phyloP scores from a whole-genome alignment of 805 yeast species.

The Wickerhamiella lipophila region DNA sequence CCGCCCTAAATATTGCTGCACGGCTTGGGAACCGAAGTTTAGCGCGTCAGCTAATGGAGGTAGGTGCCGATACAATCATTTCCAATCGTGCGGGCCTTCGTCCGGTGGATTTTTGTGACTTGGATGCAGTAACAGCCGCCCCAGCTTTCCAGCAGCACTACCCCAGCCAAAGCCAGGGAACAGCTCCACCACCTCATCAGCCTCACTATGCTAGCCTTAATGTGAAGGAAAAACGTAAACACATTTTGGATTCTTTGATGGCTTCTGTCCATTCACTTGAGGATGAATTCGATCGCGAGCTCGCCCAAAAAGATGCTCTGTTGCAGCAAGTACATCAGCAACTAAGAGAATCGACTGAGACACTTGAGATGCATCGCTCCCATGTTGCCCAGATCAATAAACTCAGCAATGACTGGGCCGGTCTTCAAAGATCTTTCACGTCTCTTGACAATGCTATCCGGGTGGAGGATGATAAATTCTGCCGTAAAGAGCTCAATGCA shows the following conservation, averaged over 20 bases:
- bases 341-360: slow-evolving; percentile 44
- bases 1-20: slow-evolving; percentile 86
- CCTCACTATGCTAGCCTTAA: not conserved
- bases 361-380: slow-evolving; percentile 24
- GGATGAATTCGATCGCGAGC: slow-evolving; percentile 46
- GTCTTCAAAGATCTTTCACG: slow-evolving; percentile 37
- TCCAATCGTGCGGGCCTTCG: slow-evolving; percentile 77
- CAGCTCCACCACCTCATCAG: not conserved
- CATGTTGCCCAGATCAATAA: slow-evolving; percentile 7
- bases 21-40: slow-evolving; percentile 71
- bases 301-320: slow-evolving; percentile 39
- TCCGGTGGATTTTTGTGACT: slow-evolving; percentile 66
- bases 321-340: slow-evolving; percentile 43
- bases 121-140: not conserved
- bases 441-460: slow-evolving; percentile 51
- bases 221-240: slow-evolving; percentile 28
- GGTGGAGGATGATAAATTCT: slow-evolving; percentile 49
- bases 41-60: slow-evolving; percentile 67
- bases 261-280: slow-evolving; percentile 41
- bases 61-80: slow-evolving; percentile 73
- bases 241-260: slow-evolving; percentile 40
- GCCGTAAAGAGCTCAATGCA: slow-evolving; percentile 27
- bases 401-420: slow-evolving; percentile 29
- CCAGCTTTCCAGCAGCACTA: not conserved
- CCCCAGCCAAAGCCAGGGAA: not conserved